These are phyloP conservation scores for Psilocybe subaeruginosa DNA, from an alignment of 768 basidiomycete genomes.

Conservation along the genomic window DNA sequence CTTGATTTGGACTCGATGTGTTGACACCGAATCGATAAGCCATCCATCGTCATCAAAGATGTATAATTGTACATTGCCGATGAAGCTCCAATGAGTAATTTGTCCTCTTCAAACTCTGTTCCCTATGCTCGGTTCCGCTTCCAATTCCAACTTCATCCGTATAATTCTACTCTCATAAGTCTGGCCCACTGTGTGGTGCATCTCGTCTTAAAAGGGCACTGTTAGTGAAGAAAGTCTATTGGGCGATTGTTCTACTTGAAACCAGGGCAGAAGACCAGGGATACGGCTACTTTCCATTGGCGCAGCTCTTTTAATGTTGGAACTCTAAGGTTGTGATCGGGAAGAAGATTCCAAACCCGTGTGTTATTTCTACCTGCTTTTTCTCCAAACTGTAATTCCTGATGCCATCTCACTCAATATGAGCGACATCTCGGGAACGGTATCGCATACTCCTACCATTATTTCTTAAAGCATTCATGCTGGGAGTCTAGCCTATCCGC, in stretches of 20 bases:
- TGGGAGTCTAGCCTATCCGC: too few species aligned
- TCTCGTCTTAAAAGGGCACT: background rate
- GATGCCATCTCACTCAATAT: background rate
- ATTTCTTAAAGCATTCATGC: background rate
- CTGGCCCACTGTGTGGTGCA: background rate
- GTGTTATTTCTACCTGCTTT: background rate
- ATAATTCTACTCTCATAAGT: background rate
- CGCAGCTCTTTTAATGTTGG: background rate
- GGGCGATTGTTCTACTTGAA: background rate
- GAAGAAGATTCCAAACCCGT: background rate
- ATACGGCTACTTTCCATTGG: background rate
- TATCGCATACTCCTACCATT: background rate
- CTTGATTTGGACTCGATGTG: background rate
- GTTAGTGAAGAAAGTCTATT: background rate
- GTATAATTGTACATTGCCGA: slow-evolving; percentile 1
- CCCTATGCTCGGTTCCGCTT: slow-evolving; percentile 14
- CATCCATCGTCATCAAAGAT: background rate
- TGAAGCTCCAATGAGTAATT: background rate
- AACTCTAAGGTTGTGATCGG: background rate
- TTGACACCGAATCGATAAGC: slow-evolving; percentile 11
- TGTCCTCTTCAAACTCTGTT: slow-evolving; percentile 3
- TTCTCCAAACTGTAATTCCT: background rate
- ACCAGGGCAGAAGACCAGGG: background rate
- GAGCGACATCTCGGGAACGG: too few species aligned
- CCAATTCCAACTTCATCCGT: background rate